Evolutionary conservation across 495 filamentous ascomycete species (phyloP).

Genomic region (Massariosphaeria phaeospora): DNA sequence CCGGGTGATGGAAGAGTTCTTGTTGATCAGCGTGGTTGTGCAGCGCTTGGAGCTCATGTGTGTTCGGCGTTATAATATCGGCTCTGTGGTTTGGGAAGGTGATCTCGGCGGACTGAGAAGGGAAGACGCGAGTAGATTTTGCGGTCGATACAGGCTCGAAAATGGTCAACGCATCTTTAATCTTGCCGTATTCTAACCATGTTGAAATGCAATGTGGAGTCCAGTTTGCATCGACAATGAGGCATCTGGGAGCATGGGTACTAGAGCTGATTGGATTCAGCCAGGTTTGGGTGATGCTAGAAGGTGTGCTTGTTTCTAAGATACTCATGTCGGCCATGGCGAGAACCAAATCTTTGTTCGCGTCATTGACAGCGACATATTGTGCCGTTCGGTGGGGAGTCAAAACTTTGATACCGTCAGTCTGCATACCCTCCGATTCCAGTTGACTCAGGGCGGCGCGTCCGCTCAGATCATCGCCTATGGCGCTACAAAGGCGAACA

Average conservation of each 20-base stretch:
- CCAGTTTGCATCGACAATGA: conserved; percentile 85
- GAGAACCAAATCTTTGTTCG: conserved; percentile 69
- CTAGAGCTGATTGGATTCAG: conserved; percentile 17
- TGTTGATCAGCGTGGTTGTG: conserved; percentile 56
- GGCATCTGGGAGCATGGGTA: conserved; percentile 53
- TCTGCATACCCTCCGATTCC: conserved; percentile 56
- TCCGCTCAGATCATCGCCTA: conserved; percentile 74
- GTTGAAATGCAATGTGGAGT: conserved; percentile 52
- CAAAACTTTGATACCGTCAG: conserved; percentile 56
- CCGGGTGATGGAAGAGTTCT: conserved; percentile 58
- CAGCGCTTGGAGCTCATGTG: conserved; percentile 73
- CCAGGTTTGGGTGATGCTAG: conserved; percentile 6
- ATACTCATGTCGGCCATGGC: conserved; percentile 96
- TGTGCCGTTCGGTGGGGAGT: conserved; percentile 66
- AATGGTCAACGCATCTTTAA: conserved; percentile 54
- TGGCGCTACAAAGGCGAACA: conserved; percentile 65
- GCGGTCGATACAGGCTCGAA: conserved; percentile 87
- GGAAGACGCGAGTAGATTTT: conserved; percentile 69
- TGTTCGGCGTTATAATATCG: conserved; percentile 75
- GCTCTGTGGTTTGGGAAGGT: conserved; percentile 59
- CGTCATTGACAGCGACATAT: conserved; percentile 86
- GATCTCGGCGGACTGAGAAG: conserved; percentile 13
- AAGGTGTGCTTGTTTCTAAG: conserved; percentile 52
- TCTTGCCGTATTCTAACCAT: conserved; percentile 57
- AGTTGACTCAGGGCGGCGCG: conserved; percentile 61